Evolutionary conservation across 345 rosid species (phyloP).

Genomic region (Arabidopsis suecica): DNA sequence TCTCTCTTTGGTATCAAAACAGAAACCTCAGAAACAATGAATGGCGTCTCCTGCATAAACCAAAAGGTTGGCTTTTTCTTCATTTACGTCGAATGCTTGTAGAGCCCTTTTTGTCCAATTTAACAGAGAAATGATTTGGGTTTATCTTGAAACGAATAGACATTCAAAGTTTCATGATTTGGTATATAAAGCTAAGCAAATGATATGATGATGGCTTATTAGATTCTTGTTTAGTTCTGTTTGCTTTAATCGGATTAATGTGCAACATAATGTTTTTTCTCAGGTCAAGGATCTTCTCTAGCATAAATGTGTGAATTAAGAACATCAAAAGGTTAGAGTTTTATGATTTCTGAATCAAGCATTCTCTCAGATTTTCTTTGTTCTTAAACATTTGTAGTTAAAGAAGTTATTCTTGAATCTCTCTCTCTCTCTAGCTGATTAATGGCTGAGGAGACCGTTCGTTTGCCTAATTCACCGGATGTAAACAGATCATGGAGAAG

Average conservation of each 20-base stretch:
- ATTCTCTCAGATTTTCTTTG: background rate
- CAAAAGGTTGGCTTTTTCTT: slow-evolving; percentile 14
- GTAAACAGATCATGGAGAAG: slow-evolving; percentile 50
- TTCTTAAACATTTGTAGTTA: background rate
- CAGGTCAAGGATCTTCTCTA: slow-evolving; percentile 33
- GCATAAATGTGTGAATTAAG: slow-evolving; percentile 18
- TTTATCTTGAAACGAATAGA: background rate
- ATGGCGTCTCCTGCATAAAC: slow-evolving; percentile 5
- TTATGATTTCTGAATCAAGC: background rate
- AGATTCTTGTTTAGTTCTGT: background rate
- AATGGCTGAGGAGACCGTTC: slow-evolving; percentile 57
- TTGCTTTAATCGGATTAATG: slow-evolving; percentile 22
- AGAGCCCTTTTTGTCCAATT: background rate
- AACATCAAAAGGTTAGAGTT: slow-evolving; percentile 12
- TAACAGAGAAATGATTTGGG: background rate
- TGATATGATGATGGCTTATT: background rate
- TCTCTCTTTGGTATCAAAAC: slow-evolving; percentile 24
- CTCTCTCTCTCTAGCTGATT: slow-evolving; percentile 12
- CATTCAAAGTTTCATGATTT: background rate
- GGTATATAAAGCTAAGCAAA: slow-evolving; percentile 1
- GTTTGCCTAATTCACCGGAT: slow-evolving; percentile 45
- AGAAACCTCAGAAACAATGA: slow-evolving; percentile 20
- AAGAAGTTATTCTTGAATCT: background rate
- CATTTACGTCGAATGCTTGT: background rate
- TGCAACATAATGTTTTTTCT: background rate